phyloP scores from a whole-genome alignment of 331 rosid genomes.

The Spiraea crenata region DNA sequence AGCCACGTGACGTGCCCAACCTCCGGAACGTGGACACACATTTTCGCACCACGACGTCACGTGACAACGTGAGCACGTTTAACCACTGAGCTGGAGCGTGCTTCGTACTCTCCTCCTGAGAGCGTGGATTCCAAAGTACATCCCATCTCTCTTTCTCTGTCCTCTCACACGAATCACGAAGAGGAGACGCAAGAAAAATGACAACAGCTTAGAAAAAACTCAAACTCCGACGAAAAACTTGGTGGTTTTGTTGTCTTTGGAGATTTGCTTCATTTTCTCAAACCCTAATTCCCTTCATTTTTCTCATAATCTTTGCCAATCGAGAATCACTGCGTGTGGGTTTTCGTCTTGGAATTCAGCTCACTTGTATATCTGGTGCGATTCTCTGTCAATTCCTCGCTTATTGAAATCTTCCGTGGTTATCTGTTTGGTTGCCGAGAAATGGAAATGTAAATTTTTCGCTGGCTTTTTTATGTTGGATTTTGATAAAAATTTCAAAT shows the following conservation, averaged over 20 bases:
- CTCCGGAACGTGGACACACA: background rate
- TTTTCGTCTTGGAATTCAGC: background rate
- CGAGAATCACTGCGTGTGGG: background rate
- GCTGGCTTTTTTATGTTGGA: background rate
- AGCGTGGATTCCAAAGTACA: background rate
- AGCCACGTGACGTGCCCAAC: no score
- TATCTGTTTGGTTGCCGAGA: slow-evolving; percentile 1
- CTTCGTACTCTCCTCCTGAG: background rate
- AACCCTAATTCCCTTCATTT: background rate
- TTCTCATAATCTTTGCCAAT: no score
- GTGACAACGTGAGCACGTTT: background rate
- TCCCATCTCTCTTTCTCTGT: background rate
- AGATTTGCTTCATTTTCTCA: slow-evolving; percentile 1
- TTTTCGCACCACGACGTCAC: background rate
- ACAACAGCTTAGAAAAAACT: slow-evolving; percentile 44
- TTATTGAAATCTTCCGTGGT: background rate
- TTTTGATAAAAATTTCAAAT: background rate
- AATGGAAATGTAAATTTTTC: background rate
- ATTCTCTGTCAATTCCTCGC: background rate
- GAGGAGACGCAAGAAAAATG: background rate
- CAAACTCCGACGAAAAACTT: slow-evolving; percentile 20
- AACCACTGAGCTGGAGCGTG: background rate
- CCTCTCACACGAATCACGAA: background rate
- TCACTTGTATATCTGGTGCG: slow-evolving; percentile 31
- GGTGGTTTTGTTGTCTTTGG: background rate